Base-by-base conservation (phyloP, 768 basidiomycete genomes). In the Lactarius trivialis region DNA sequence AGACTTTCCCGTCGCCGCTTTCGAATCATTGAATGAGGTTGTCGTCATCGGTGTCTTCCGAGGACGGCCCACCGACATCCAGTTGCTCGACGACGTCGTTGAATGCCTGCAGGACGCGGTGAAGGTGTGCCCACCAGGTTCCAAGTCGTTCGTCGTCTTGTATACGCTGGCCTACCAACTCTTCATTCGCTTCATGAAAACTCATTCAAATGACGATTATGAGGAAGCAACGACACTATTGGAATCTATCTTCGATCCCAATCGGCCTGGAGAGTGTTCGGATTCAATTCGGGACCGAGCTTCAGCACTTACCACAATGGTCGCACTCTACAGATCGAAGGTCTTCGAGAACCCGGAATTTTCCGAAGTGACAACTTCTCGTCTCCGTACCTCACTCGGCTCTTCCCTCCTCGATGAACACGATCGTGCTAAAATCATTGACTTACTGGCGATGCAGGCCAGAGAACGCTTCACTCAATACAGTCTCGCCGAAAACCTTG, bases 121-220 rank as follows among this genome's bases (percentile, higher is more conserved):
- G 6, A 58, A 58, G 56, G 17, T 11, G 9, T n/a, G 24, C 24
- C 21, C 33, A 26, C 24, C 33, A 17, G 17, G 21, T 26, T 28
- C 17, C 7, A n/a, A n/a, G n/a, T 17, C 17, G 3, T 0, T 8
- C 15, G 4, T 43, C 11, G 39, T 41, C 3, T 45, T 34, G 33
- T 41, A 36, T 32, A 52, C 52, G 24, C 28, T 60, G 33, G 60
- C 52, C 26, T n/a, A 28, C 26, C 9, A 28, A 9, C 60, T 60
- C 30, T 28, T 17, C 53, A 21, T n/a, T 7, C 54, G 45, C 26
- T 60, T 60, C 24, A 2, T 6, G 30, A 34, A 28, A 9, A 30
- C 53, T 6, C 60, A 37, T 48, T 55, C 60, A 30, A 55, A 7
- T 6, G 43, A 55, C 11, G 60, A 60, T 26, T 60, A 43, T n/a